A percentile compares a stretch with the other conserved stretches of the same genome.
Conservation (phyloP, 1,139 yeast genomes). For the Debaryomycetaceae sp. region DNA sequence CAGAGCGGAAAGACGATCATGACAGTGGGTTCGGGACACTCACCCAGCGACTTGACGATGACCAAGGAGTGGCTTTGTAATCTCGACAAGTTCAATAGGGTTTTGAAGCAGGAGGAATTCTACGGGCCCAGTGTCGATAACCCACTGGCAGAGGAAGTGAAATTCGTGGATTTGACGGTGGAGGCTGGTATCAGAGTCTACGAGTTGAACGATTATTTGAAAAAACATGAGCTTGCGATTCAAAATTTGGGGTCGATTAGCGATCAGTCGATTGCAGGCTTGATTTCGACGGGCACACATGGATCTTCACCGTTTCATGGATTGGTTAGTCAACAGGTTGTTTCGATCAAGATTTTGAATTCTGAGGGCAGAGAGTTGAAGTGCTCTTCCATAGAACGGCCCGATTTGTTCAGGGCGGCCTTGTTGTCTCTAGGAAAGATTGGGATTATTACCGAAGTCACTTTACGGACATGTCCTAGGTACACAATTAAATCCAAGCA, state of each 20-base stretch:
- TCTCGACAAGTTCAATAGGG: conserved; percentile 66
- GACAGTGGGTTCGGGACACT: conserved; percentile 92
- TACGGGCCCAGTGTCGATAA: conserved; percentile 31
- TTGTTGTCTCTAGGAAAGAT: conserved; percentile 84
- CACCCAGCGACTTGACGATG: conserved; percentile 90
- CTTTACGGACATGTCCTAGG: conserved; percentile 78
- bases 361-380: conserved; percentile 68
- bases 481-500: conserved; percentile 80
- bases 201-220: conserved; percentile 69
- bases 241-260: conserved; percentile 93
- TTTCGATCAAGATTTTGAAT: conserved; percentile 66
- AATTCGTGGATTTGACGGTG: conserved; percentile 84
- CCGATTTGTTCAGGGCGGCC: conserved; percentile 79
- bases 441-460: conserved; percentile 87
- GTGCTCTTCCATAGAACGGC: conserved; percentile 67
- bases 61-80: conserved; percentile 86
- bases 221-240: conserved; percentile 64
- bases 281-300: conserved; percentile 94
- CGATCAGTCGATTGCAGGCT: conserved; percentile 91
- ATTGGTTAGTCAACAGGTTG: conserved; percentile 82
- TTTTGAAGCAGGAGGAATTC: conserved; percentile 41
- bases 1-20: conserved; percentile 61
- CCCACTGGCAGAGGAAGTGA: conserved; percentile 36
- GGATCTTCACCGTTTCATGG: conserved; percentile 95
- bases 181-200: conserved; percentile 89